Base-by-base conservation (phyloP, 163 green algal species). In the Chlamydomonas reinhardtii region DNA sequence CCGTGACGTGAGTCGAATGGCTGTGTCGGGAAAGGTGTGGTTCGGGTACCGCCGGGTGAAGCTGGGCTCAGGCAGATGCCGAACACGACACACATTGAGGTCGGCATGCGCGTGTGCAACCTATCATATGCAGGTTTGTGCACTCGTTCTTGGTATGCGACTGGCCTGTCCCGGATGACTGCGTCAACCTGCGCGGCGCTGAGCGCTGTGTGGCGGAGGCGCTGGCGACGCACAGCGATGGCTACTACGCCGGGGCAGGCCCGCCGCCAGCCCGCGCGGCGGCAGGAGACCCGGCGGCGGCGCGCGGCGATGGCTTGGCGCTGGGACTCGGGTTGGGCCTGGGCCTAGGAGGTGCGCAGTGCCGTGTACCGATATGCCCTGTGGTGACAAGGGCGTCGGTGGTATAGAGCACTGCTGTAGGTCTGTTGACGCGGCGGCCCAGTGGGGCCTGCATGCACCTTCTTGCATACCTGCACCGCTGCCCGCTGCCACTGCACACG, bases 151-250 rank as follows among this genome's bases (percentile, higher is more conserved):
- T 65, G 61, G 62, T 43, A 4, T 83, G 76, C 37, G 76, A 83
- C 62, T 83, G 37, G 35, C 29, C 35, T 2, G 76, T 83, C 24
- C 27, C 12, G 0, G 9, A 17, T 2, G 76, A 20, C 25, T 83
- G 76, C 37, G 35, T 83, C 8, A 27, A 35, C 12, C 14, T 25
- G 2, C 24, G 24, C 11, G 76, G 76, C 62, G 62, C 76, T 4
- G 76, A 83, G 32, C 61, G 76, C 17, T 83, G 76, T 35, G 61
- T 83, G n/a, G 43, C 43, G 76, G 76, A 74, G 32, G 43, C 52
- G 39, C 74, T 81, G 39, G 74, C 31, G 16, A 15, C 31, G 31
- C 54, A 70, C n/a, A 35, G 29, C 27, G 29, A 35, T 34, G 48
- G n/a, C 8, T 43, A 66, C 43, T 39, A n/a, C 29, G 48, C 5